Evolutionary conservation across 2,329 filamentous ascomycete genomes (phyloP), one percentile per base, ranked within the genome.

Genomic region (Xylaria polymorpha): DNA sequence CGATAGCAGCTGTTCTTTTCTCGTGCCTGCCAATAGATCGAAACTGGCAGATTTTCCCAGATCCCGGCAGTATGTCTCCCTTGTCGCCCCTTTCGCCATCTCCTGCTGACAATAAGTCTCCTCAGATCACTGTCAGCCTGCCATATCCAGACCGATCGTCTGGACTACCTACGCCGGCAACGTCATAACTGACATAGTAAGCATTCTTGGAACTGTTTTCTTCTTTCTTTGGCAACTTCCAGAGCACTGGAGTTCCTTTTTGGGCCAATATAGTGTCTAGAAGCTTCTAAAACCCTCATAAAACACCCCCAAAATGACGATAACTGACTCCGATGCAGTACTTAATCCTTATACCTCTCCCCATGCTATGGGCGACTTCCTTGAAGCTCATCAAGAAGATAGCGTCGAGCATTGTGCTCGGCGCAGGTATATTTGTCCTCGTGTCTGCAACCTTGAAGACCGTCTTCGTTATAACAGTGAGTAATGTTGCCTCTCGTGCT

Each of bases 301-400:
- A 37, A 37, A 10, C 35, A 37, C 10, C 7, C 35, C 4, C 35
- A 37, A 37, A 10, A 37, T 37, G 10, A 37, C 35, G 35, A 37
- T 9, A 8, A 37, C 35, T 37, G 35, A 29, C 25, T 29, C 25
- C 4, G 25, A 29, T 2, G 25, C 25, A 29, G 25, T 90, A 89
- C 71, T 80, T 90, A n/a, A 85, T 90, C 65, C 83, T 83, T 35
- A 88, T 90, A 44, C 87, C 87, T 0, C 79, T 88, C 4, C 87
- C 87, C 1, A 85, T 88, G 60, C 77, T 77, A 82, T 0, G 83
- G 80, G 78, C 75, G 77, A 61, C 79, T 80, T 4, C 79, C 71
- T 8, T 76, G 83, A 70, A 78, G 75, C 9, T 75, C 12, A 44
- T 71, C 5, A 82, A 82, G 70, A 84, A 83, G 67, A 71, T 79